Evolutionary conservation across 2,329 filamentous ascomycete genomes (phyloP), one percentile per base, ranked within the genome.

Genomic region (Nemania abortiva): DNA sequence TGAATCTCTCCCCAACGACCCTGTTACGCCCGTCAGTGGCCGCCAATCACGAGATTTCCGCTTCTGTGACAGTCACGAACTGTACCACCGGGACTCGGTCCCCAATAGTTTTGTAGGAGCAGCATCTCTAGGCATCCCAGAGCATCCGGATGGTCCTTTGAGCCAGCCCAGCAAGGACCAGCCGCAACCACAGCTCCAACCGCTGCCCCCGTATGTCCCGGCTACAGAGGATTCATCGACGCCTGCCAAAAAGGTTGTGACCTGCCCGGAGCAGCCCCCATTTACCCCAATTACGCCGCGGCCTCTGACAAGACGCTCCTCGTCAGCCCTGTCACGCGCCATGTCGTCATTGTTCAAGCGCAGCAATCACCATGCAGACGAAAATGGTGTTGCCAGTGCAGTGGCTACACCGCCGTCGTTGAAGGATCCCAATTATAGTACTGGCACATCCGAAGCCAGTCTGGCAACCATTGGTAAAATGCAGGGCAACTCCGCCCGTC

Each of bases 1-100:
- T 78, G 88, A 90, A 74, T 77, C 75, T 29, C 85, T 84, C 27
- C 81, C 83, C 64, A 86, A 87, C 80, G 89, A 90, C 72, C 89
- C 89, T 53, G 82, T 88, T 66, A 91, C 89, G 24, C 89, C 89
- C 56, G 85, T 88, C 68, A 90, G 88, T 74, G 82, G 82, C 74
- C 84, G 85, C 70, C 84, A 87, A 74, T 88, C 87, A 55, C 84
- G 85, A 66, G 86, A 88, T 72, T 88, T 89, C 70, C 81, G 81
- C 56, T 78, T 81, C 42, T 77, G 82, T 69, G 81, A 82, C 63
- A 79, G 78, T 60, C 81, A 82, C 72, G 81, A 85, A 37, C 71
- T 73, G 22, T 75, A 75, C 54, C 72, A 74, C 63, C 71, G 70
- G 39, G 75, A 78, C 61, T 74, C 73, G 3, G 71, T 74, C 66